Evolutionary conservation across 371 early-diverging fungal genomes (phyloP), one percentile per base, ranked within the genome.

Genomic region (Aphelidium insulamus): DNA sequence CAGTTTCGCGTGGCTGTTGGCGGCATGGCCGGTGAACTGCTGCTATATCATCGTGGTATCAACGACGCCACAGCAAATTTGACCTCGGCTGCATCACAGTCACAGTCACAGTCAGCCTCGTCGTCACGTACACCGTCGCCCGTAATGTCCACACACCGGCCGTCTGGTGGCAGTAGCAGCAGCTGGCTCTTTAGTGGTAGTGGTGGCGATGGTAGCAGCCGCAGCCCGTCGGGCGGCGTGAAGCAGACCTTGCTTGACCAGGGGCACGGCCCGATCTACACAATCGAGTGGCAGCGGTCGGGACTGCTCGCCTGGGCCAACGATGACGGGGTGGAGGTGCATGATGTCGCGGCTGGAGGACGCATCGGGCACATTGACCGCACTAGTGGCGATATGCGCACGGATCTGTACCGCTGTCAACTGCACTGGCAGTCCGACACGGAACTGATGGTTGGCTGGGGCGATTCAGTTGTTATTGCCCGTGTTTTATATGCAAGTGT

Each of bases 241-340:
- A 62, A 65, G 32, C 76, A 83, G 40, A 60, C 63, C 9, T 60
- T 78, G 0, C 48, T 94, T 28, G 59, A 77, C 37, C 72, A 75
- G 2, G 83, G 82, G 26, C 77, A 83, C 29, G 91, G 94, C 0
- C 77, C 84, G 10, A 75, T 94, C 24, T 74, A 71, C 40, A 59
- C 74, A 3, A 69, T 84, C 32, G 57, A 66, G 34, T 94, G 95
- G 95, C 46, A 69, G 19, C 71, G 62, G n/a, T n/a, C n/a, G 2
- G 57, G 61, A 16, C 63, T 74, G 28, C 73, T 92, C 45, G 90
- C 88, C 0, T 90, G 88, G 85, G 83, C 87, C 0, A 81, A 80
- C 45, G 91, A 91, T 41, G 53, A 62, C 58, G 84, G 85, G 7
- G 74, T 84, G 24, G 76, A 77, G 39, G 58, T 85, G 20, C 82